Evolutionary conservation across 2,329 filamentous ascomycete species (phyloP).

Genomic region (Fusarium albidum): DNA sequence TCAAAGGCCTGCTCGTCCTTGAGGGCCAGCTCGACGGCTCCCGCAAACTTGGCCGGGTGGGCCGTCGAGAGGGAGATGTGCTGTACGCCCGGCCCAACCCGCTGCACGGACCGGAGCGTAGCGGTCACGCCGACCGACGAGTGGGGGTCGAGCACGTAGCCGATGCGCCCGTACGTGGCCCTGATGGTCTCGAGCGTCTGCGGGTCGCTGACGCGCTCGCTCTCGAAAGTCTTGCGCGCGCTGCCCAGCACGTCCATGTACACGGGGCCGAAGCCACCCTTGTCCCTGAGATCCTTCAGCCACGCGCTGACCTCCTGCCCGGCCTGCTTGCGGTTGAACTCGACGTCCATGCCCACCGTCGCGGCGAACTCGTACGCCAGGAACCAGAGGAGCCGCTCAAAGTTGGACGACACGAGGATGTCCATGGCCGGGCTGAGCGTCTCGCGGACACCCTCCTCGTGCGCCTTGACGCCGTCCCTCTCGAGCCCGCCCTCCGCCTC

Average conservation of each 20-base stretch:
- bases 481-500: conserved; percentile 70
- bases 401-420: conserved; percentile 95
- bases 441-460: conserved; percentile 82
- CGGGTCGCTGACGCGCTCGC: conserved; percentile 73
- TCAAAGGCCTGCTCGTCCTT: conserved; percentile 75
- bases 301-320: conserved; percentile 80
- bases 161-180: conserved; percentile 63
- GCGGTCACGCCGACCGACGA: conserved; percentile 87
- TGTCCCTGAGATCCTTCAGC: conserved; percentile 81
- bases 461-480: conserved; percentile 68
- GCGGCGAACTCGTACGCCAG: conserved; percentile 77
- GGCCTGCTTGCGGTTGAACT: conserved; percentile 72
- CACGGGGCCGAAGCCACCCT: conserved; percentile 83
- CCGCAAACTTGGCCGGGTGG: conserved; percentile 93
- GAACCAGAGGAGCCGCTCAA: conserved; percentile 95
- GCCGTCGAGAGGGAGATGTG: conserved; percentile 92
- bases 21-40: conserved; percentile 83
- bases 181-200: conserved; percentile 74
- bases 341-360: conserved; percentile 67
- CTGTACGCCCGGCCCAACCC: conserved; percentile 59
- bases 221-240: conserved; percentile 80
- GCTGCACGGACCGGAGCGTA: conserved; percentile 71
- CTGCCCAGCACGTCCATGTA: conserved; percentile 74
- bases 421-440: conserved; percentile 97
- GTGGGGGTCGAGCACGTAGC: conserved; percentile 93